Conservation (phyloP, 805 yeast genomes). For the Nakazawaea populi region DNA sequence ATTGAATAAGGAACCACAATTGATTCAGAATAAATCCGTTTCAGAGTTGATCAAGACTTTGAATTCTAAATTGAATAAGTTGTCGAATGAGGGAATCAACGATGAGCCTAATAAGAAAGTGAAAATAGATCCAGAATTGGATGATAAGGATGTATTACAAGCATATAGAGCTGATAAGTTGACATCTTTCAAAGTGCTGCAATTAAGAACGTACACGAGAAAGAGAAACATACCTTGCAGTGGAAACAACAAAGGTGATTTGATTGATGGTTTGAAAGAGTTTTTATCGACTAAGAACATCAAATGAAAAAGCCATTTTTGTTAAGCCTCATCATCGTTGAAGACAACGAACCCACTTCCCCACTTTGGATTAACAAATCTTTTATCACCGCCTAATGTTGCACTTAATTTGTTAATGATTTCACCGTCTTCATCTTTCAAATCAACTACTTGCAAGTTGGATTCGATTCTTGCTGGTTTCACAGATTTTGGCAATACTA, state of each 20-base stretch:
- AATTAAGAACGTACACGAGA: constrained; percentile 33
- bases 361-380: constrained; percentile 7
- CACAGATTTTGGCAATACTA: constrained; percentile 32
- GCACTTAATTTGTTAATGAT: background rate
- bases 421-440: constrained; percentile 4
- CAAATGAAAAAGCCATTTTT: background rate
- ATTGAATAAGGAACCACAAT: constrained; percentile 7
- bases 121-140: constrained; percentile 15
- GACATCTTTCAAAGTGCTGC: constrained; percentile 32
- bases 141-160: constrained; percentile 33
- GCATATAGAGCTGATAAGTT: constrained; percentile 35
- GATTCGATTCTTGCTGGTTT: constrained; percentile 25
- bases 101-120: constrained; percentile 10
- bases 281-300: constrained; percentile 20
- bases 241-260: constrained; percentile 35
- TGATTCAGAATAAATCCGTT: constrained; percentile 3
- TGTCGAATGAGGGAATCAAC: constrained; percentile 15
- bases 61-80: constrained; percentile 17
- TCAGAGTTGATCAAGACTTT: constrained; percentile 13
- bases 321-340: background rate
- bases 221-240: constrained; percentile 28
- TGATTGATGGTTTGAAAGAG: constrained; percentile 34
- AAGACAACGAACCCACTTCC: background rate
- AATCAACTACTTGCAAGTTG: constrained; percentile 21
- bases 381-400: background rate